Base-by-base conservation (phyloP, 1,284 basidiomycete genomes). In the Hymenochaete sp. region DNA sequence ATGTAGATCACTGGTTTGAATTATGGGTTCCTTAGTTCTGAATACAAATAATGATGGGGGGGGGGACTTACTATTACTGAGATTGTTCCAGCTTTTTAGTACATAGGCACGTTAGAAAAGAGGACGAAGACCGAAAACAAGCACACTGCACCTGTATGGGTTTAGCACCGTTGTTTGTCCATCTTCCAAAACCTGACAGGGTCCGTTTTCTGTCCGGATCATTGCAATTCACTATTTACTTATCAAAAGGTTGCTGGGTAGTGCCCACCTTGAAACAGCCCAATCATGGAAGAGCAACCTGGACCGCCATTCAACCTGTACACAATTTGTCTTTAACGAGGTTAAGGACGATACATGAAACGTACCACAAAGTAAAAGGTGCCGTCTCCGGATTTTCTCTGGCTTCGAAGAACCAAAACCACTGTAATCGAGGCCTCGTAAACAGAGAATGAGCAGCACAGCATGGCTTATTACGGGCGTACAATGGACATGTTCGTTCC, bases 361-460 rank as follows among this genome's bases (percentile, higher is more conserved):
- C 62, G 16, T 45, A 77, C 79, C 79, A 82, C 19, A 82, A 62
- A 2, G 79, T 78, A 53, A 83, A 77, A 0, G 79, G 79, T 0
- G 77, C 77, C 1, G 69, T 77, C 47, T 78, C 70, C 0, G 79
- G 73, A 4, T 67, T 63, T 16, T 73, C 57, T 7, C 80, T 67
- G 3, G 79, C 70, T 54, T 77, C 80, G 45, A 82, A 82, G 59
- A 82, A 82, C 79, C 80, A 82, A 57, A 81, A 81, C 75, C 77
- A 81, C 75, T 75, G 45, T 10, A 26, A 26, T 8, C 56, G 57
- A 21, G 59, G 55, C 5, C 21, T 16, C 14, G 13, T n/a, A 6
- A 35, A 45, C 8, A 21, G 14, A 19, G n/a, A 2, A 19, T 21
- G 39, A 13, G 21, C 26, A 37, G 32, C 24, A 7, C 25, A 9